Base-by-base conservation (phyloP, 2,329 filamentous ascomycete species). In the Epicoccum nigrum region DNA sequence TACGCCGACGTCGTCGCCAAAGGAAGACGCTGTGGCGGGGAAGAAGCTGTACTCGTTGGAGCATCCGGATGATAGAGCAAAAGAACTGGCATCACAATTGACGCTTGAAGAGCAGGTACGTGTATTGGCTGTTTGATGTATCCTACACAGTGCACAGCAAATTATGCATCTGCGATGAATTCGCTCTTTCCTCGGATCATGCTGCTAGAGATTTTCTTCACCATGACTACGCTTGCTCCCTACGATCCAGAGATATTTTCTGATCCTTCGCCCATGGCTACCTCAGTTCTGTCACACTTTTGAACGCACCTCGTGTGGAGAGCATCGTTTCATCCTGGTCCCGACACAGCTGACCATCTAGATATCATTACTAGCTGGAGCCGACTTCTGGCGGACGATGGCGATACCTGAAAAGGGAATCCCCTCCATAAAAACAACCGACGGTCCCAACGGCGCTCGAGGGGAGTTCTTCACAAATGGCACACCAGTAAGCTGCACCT, bases 361-460 rank as follows among this genome's bases (percentile, higher is more conserved):
- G 73, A 67, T 75, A 38, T 71, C 71, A 35, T 52, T 75, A 15
- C 60, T 75, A 28, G 71, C 73, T 48, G 84, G 84, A 49, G 79
- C 82, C 58, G 86, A 89, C 71, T 88, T 88, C 64, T 89, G 86
- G 86, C 84, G 88, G 63, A 87, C 86, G 27, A 81, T 83, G 59
- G 70, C 81, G 12, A 75, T 89, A 6, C 82, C 83, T 8, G 69
- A 83, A 17, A 79, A 85, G 62, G 81, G 82, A 1, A 79, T 89
- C 27, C 86, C 86, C 5, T 84, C 86, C 0, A 76, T 89, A 25
- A 83, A 86, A 39, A 78, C 86, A 38, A 83, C 84, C 30, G 87
- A 90, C 60, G 86, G 87, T 0, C 87, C 87, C 30, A 89, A 88
- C 67, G 87, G 87, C 42, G 82, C 87, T 27, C 79, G 87, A 57